Percentiles rank a stretch among this genome's conserved stretches.
phyloP scores from a whole-genome alignment of 2,329 filamentous ascomycete genomes.

The Fusarium hainanense region DNA sequence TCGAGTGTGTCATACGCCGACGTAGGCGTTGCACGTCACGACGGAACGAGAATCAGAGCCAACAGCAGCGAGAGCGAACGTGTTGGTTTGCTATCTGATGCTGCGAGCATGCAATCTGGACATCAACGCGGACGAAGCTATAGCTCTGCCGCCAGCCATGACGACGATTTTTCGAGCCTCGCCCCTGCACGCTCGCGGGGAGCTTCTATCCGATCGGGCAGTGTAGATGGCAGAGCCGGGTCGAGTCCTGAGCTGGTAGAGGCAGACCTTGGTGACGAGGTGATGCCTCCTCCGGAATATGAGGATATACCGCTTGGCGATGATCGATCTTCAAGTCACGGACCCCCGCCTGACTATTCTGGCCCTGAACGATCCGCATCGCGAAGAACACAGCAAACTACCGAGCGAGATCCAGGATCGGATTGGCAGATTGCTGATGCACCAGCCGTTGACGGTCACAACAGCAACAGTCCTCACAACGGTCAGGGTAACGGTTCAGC shows the following conservation, averaged over 20 bases:
- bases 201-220: slow-evolving; percentile 57
- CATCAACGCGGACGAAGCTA: slow-evolving; percentile 51
- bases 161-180: slow-evolving; percentile 58
- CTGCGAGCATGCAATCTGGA: slow-evolving; percentile 69
- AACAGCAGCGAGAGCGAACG: slow-evolving; percentile 79
- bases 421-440: slow-evolving; percentile 18
- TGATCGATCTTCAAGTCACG: slow-evolving; percentile 56
- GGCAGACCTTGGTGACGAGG: slow-evolving; percentile 59
- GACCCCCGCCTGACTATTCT: slow-evolving; percentile 65
- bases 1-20: slow-evolving; percentile 82
- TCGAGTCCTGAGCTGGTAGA: slow-evolving; percentile 66
- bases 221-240: slow-evolving; percentile 54
- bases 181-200: slow-evolving; percentile 53
- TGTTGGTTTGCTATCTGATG: slow-evolving; percentile 76
- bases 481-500: slow-evolving; percentile 53
- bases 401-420: slow-evolving; percentile 34
- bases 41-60: slow-evolving; percentile 79
- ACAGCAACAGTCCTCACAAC: slow-evolving; percentile 2
- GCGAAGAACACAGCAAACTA: slow-evolving; percentile 42
- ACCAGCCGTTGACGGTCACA: slow-evolving; percentile 5
- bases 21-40: slow-evolving; percentile 79
- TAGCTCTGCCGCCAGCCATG: slow-evolving; percentile 68
- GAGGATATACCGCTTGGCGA: slow-evolving; percentile 61
- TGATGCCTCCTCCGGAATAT: slow-evolving; percentile 66
- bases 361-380: slow-evolving; percentile 51